These are phyloP conservation scores for Lasiodiplodia theobromae DNA, from an alignment of 2,329 filamentous ascomycete species.

Conservation along the genomic window DNA sequence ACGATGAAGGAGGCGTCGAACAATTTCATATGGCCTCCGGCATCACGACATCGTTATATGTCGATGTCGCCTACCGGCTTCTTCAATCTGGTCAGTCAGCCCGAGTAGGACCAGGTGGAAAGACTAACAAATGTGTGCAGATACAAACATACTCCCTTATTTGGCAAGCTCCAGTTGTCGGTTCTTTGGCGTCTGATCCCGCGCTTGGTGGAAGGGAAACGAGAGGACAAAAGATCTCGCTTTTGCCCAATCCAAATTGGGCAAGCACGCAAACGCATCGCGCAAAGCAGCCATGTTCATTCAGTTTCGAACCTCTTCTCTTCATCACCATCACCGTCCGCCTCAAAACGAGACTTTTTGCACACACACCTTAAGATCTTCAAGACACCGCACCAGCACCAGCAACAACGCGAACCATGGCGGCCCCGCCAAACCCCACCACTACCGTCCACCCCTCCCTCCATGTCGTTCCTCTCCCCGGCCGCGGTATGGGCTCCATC, in stretches of 20 bases:
- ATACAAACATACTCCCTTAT: background rate
- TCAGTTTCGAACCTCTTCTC: background rate
- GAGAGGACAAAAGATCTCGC: background rate
- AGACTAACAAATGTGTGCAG: background rate
- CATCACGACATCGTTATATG: background rate
- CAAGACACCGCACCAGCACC: background rate
- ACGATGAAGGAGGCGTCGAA: background rate
- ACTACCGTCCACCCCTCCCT: background rate
- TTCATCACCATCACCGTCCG: background rate
- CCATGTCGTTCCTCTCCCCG: conserved; percentile 40
- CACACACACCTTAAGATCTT: background rate
- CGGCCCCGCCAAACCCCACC: background rate
- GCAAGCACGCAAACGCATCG: background rate
- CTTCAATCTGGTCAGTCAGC: background rate
- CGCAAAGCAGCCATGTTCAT: background rate
- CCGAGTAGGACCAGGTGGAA: background rate
- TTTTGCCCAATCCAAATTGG: background rate
- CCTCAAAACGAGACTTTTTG: background rate
- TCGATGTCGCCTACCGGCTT: background rate
- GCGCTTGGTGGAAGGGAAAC: background rate
- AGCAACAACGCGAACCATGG: background rate
- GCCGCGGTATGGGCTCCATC: conserved; percentile 53
- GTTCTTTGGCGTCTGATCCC: background rate
- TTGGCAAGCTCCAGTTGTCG: background rate
- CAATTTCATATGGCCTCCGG: background rate